Base-by-base conservation (phyloP, 2,329 filamentous ascomycete genomes). In the Leptographium radiaticola region DNA sequence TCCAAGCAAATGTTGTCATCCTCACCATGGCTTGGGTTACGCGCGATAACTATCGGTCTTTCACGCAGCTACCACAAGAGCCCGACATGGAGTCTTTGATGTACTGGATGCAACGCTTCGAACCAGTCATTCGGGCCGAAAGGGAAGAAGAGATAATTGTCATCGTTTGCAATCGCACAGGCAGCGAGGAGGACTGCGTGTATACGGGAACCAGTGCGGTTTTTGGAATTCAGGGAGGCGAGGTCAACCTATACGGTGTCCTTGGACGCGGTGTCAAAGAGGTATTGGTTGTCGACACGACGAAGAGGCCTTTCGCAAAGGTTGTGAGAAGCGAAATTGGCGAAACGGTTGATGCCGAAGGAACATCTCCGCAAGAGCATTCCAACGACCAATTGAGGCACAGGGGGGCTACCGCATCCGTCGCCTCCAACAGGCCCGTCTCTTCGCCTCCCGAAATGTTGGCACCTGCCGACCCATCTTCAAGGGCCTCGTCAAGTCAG, bases 11-110 rank as follows among this genome's bases (percentile, higher is more conserved):
- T 15, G 58, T 90, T 0, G 80, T 87, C 2, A 78, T 89, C 38
- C 60, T 91, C 0, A 80, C 78, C 5, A 90, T 90, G 87, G 86
- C 87, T 0, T 91, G 86, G 87, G 71, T 87, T 36, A 88, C 85
- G 2, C 71, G 65, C 53, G 80, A 72, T 57, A 75, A 72, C 61
- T 72, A 66, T 1, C 71, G 61, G 18, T 55, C 56, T 9, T 81
- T 71, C 63, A 79, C 62, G 55, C 71, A 60, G 33, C 70, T 58
- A 58, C 78, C 77, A 0, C 64, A 74, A 1, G 77, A 81, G 50
- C 84, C 86, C 0, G 86, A 90, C 59, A 75, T 86, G 68, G 80
- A 87, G 30, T 89, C 86, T 0, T 64, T 91, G 10, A 77, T 79
- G 0, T 91, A 91, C 61, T 91, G 87, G 87, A 71, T 88, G 0